Conservation (phyloP, 2,329 filamentous ascomycete genomes). For the Ceratocystis alfenasii region DNA sequence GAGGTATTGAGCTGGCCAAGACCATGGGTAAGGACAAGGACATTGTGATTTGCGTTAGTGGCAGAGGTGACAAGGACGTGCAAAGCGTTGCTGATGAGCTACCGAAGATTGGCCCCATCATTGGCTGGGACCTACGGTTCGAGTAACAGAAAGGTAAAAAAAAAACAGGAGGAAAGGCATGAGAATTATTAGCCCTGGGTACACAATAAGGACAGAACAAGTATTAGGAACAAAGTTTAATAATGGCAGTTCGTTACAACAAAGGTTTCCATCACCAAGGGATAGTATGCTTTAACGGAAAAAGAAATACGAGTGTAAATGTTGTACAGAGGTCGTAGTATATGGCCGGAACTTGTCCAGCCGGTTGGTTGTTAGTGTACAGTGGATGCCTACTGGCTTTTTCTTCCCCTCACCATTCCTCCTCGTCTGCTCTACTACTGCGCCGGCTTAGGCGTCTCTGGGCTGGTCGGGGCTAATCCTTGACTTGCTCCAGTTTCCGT, state of each 20-base stretch:
- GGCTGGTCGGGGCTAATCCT: background rate
- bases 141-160: slow-evolving; percentile 28
- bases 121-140: slow-evolving; percentile 61
- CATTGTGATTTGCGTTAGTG: slow-evolving; percentile 85
- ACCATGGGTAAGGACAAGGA: slow-evolving; percentile 81
- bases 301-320: background rate
- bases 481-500: slow-evolving; percentile 12
- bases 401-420: background rate
- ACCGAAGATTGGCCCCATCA: slow-evolving; percentile 75
- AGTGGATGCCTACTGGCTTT: slow-evolving; percentile 6
- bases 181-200: background rate
- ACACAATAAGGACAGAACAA: background rate
- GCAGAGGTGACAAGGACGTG: slow-evolving; percentile 94
- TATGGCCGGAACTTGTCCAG: background rate
- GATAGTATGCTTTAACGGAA: background rate
- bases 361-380: slow-evolving; percentile 9
- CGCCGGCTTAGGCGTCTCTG: slow-evolving; percentile 6
- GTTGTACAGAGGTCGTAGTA: slow-evolving; percentile 9
- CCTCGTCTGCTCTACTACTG: background rate
- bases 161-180: background rate
- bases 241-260: background rate
- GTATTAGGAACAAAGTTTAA: background rate
- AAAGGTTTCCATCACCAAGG: background rate
- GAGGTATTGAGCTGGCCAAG: slow-evolving; percentile 81
- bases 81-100: slow-evolving; percentile 95